These are phyloP conservation scores for Pseudopediastrum boryanum DNA, from an alignment of 139 green algal genomes.

Conservation along the genomic window DNA sequence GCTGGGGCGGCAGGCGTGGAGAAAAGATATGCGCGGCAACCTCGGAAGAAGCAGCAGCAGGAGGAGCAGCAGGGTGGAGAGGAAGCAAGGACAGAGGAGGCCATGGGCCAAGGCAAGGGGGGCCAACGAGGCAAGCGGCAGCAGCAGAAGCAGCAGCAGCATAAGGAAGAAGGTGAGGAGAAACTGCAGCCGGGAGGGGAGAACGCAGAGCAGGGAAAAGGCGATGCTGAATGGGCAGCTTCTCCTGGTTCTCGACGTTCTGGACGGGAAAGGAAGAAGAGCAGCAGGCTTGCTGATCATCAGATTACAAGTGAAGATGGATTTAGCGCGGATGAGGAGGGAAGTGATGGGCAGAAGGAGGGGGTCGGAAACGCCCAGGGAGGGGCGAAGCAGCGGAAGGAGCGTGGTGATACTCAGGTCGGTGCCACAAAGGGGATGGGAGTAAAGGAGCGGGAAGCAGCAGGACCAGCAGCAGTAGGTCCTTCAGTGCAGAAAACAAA, in stretches of 20 bases:
- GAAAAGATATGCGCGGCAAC: neutral
- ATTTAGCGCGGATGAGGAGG: neutral
- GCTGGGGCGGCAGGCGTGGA: neutral
- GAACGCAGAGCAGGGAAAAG: neutral
- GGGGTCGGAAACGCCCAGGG: too few relatives aligned
- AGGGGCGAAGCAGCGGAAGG: too few relatives aligned
- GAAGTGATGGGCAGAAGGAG: neutral
- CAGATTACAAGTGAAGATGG: neutral
- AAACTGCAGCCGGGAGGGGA: too few relatives aligned
- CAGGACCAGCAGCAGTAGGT: too few relatives aligned
- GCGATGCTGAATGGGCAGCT: neutral
- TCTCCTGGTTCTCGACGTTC: neutral
- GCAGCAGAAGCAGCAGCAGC: neutral
- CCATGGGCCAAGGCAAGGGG: too few relatives aligned
- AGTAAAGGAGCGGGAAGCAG: too few relatives aligned
- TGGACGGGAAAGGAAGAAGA: too few relatives aligned
- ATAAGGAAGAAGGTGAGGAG: neutral
- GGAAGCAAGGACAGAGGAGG: slow-evolving; percentile 2
- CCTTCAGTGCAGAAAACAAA: too few relatives aligned
- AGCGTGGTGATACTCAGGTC: too few relatives aligned
- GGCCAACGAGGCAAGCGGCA: neutral
- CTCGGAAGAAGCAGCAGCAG: neutral
- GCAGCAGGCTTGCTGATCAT: neutral
- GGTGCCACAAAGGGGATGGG: too few relatives aligned
- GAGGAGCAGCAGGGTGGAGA: neutral